phyloP scores from a whole-genome alignment of 2,329 filamentous ascomycete genomes.

The Epichloe aotearoae region DNA sequence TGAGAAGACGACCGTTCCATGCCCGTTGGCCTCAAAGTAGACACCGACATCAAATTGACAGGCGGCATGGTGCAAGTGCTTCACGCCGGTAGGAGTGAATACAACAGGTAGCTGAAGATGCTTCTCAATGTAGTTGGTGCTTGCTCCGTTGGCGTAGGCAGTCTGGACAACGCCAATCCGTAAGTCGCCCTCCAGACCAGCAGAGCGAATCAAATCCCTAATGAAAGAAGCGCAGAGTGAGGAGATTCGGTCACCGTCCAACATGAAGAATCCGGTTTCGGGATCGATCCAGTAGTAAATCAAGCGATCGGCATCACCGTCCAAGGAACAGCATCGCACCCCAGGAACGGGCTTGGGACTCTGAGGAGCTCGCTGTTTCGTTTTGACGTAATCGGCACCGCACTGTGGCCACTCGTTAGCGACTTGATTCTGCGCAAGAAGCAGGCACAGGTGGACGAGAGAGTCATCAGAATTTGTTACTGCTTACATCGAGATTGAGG shows the following conservation, averaged over 20 bases:
- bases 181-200: constrained; percentile 65
- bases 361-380: constrained; percentile 80
- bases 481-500: constrained; percentile 70
- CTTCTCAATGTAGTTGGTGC: constrained; percentile 82
- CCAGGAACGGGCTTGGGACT: constrained; percentile 63
- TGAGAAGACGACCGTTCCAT: constrained; percentile 93
- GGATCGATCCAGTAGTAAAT: constrained; percentile 90
- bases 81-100: constrained; percentile 90
- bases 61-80: constrained; percentile 95
- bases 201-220: constrained; percentile 69
- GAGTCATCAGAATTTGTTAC: neutral
- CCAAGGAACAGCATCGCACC: constrained; percentile 77
- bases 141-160: constrained; percentile 92
- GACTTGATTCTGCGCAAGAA: neutral
- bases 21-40: constrained; percentile 97
- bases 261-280: constrained; percentile 73
- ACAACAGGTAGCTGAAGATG: constrained; percentile 79
- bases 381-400: constrained; percentile 96
- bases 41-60: constrained; percentile 90
- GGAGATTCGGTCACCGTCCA: constrained; percentile 94
- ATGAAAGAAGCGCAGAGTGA: constrained; percentile 91
- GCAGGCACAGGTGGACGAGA: neutral
- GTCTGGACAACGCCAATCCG: constrained; percentile 94
- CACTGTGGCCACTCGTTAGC: constrained; percentile 39
- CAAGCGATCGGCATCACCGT: constrained; percentile 89